phyloP scores from a whole-genome alignment of 768 basidiomycete species.

The Pleurotus ostreatus region DNA sequence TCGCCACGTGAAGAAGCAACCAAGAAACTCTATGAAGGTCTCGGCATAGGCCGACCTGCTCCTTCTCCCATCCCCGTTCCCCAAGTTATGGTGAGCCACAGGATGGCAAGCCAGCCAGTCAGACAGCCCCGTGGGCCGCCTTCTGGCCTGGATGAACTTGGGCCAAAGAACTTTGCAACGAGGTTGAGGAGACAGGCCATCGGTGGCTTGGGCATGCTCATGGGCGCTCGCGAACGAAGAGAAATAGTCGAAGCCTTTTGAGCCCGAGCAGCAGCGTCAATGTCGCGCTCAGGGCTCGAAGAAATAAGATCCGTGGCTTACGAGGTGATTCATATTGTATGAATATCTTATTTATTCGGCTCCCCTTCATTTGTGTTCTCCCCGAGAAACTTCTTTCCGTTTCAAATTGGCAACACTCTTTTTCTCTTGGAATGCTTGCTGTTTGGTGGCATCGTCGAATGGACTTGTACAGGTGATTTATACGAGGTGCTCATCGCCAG shows the following conservation, averaged over 20 bases:
- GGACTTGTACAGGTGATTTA: background rate
- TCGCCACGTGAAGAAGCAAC: conserved; percentile 84
- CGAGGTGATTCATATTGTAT: background rate
- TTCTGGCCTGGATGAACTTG: conserved; percentile 80
- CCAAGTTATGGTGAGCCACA: conserved; percentile 40
- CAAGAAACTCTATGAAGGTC: conserved; percentile 85
- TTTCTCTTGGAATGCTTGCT: conserved; percentile 9
- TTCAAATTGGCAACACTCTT: conserved; percentile 15
- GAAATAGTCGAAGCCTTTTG: conserved; percentile 71
- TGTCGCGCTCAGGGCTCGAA: conserved; percentile 11
- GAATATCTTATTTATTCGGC: background rate
- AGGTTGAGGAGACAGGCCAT: conserved; percentile 83
- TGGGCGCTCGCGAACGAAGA: conserved; percentile 78
- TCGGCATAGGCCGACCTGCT: conserved; percentile 75
- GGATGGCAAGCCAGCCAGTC: conserved; percentile 66
- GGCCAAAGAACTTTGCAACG: conserved; percentile 85
- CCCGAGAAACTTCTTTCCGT: conserved; percentile 6
- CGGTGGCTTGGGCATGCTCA: conserved; percentile 72
- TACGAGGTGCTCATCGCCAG: background rate
- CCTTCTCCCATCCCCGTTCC: conserved; percentile 35
- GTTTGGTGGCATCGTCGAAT: background rate
- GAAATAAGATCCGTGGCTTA: background rate
- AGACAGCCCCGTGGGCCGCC: conserved; percentile 89
- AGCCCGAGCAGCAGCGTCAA: conserved; percentile 17
- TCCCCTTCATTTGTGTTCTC: conserved; percentile 9